Base-by-base conservation (phyloP, 2,329 filamentous ascomycete species). In the Fusarium chuoi region DNA sequence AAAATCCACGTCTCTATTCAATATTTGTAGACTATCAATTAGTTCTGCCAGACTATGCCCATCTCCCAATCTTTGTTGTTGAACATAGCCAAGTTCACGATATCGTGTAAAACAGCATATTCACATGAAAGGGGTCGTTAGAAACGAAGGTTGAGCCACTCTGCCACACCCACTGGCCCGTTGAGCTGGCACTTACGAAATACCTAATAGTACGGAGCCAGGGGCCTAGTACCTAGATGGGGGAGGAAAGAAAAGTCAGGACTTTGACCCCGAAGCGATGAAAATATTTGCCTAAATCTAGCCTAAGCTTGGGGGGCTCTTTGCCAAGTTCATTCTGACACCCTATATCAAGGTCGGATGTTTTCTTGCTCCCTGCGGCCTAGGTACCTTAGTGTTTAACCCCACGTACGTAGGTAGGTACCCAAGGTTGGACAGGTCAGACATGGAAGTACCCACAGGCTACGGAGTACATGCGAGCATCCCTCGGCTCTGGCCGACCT, bases 401-500 rank as follows among this genome's bases (percentile, higher is more conserved):
- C 30, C 30, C 30, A 30, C 30, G 36, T 38, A 20, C 38, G 20
- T 39, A 39, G 18, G 12, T 13, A 45, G 18, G 12, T 13, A 45
- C 42, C 42, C 13, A 18, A 24, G 42, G n/a, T 26, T 26, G 11
- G 28, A 13, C 46, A 33, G 35, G n/a, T 39, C 26, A 49, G 56
- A 30, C 46, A 30, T 30, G 30, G 30, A 49, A 49, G 28, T 33
- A 49, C 11, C 46, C 15, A 48, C 22, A 15, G 44, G 24, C 24
- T 28, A 28, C 28, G 30, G 11, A 30, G 30, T 28, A 28, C 44
- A 28, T 22, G 14, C 33, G 18, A 28, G 51, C 46, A 58, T 55
- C 68, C 67, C 78, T 80, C 79, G 76, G 79, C 69, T 78, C 73
- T 72, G 66, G 44, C 75, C 67, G 75, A 64, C 51, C 55, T 38